Base-by-base conservation (phyloP, 441 rosid species). In the Viola pubescens region DNA sequence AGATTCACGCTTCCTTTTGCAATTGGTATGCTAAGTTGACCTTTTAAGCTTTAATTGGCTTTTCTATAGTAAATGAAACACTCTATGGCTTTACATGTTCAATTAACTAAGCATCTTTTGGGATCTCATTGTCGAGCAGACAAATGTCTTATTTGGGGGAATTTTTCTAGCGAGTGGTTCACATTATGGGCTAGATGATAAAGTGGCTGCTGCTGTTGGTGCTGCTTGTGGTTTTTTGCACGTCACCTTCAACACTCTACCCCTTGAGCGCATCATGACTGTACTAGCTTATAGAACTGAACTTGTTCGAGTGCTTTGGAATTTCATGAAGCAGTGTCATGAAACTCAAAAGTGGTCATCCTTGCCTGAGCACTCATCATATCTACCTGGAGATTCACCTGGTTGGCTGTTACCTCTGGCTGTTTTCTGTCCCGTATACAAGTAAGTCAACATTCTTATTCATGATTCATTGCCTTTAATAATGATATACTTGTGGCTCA, bases 371-470 rank as follows among this genome's bases (percentile, higher is more conserved):
- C 78, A 68, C 59, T 70, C 80, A 58, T 79, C 83, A 63, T 81
- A 79, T 77, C 82, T 79, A 54, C 79, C 90, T 44, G 87, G 82
- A 65, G 98, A 94, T 79, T 85, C 81, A 26, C 90, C 98, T 65
- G 95, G 95, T 62, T 91, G 99, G 98, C 83, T 94, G 45, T 70
- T 94, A 60, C 98, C 98, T 56, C 79, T 94, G 63, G 82, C 84
- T 62, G 99, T 94, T 74, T 94, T 94, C 67, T 94, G 99, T 71
- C 99, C 99, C 54, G 86, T 94, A 52, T 94, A 88, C 76, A 94
- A 88, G 99, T 91, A 79, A 86, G 97, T 63, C 42, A 73, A 50
- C 69, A 55, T 68, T 42, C 61, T 62, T 61, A 39, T 58, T 58
- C 45, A 53, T 52, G 44, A 49, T 58, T 56, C 34, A 26, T 51